phyloP scores from a whole-genome alignment of 1,139 yeast genomes.

The Blastobotrys persicus region DNA sequence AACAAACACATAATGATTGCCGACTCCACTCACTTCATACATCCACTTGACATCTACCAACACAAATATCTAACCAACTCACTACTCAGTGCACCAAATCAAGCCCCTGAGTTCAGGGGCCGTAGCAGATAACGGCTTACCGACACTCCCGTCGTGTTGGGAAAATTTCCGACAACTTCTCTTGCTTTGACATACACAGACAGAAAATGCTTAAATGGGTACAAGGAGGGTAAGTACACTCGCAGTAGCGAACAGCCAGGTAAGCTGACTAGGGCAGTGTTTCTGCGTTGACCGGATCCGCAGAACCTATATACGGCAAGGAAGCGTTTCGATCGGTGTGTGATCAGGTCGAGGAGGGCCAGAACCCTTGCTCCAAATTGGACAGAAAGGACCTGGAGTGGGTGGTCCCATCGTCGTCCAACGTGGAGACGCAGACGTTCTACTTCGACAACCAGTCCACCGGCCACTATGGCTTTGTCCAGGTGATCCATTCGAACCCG shows the following conservation, averaged over 20 bases:
- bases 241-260: background rate
- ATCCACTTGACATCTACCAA: too few species aligned
- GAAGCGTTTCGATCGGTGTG: conserved; percentile 88
- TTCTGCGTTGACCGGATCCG: conserved; percentile 93
- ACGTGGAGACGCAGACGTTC: conserved; percentile 93
- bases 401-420: conserved; percentile 72
- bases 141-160: background rate
- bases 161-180: background rate
- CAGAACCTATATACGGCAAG: conserved; percentile 94
- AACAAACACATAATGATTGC: too few species aligned
- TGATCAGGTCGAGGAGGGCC: conserved; percentile 49
- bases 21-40: too few species aligned
- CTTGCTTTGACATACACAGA: background rate
- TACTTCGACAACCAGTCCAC: conserved; percentile 66
- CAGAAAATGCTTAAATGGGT: conserved; percentile 72
- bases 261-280: conserved; percentile 37
- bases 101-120: too few species aligned
- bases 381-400: conserved; percentile 66
- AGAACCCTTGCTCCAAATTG: conserved; percentile 56
- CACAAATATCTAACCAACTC: too few species aligned
- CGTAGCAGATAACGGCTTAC: background rate
- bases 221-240: conserved; percentile 53
- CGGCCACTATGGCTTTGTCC: conserved; percentile 83
- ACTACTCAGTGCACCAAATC: too few species aligned
- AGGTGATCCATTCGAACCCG: conserved; percentile 87